Conservation (phyloP, 352 stramenopile genomes). For the Pythium brassicae region DNA sequence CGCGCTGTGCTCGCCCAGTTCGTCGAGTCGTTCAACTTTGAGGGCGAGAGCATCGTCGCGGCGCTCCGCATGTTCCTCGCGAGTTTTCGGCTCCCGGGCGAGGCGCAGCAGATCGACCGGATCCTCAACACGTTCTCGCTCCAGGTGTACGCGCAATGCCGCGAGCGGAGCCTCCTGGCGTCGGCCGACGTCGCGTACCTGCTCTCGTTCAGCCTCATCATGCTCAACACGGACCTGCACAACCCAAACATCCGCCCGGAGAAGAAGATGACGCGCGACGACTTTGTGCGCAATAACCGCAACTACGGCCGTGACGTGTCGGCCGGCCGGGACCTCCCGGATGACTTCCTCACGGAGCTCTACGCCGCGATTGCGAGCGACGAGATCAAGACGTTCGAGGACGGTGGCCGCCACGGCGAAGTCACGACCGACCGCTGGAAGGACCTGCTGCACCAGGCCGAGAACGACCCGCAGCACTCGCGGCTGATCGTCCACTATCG, state of each 20-base stretch:
- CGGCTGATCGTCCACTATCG: slow-evolving; percentile 55
- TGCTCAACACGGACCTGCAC: slow-evolving; percentile 87
- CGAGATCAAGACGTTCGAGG: slow-evolving; percentile 81
- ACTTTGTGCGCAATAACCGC: slow-evolving; percentile 89
- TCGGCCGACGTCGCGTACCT: slow-evolving; percentile 88
- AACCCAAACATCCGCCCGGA: slow-evolving; percentile 82
- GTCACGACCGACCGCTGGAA: slow-evolving; percentile 79
- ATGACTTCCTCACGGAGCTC: slow-evolving; percentile 70
- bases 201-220: slow-evolving; percentile 87
- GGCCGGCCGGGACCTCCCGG: slow-evolving; percentile 54
- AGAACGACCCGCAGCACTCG: slow-evolving; percentile 55
- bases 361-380: slow-evolving; percentile 71
- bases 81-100: slow-evolving; percentile 79
- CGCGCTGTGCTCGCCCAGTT: slow-evolving; percentile 65
- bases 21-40: slow-evolving; percentile 80
- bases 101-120: slow-evolving; percentile 87
- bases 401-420: slow-evolving; percentile 71
- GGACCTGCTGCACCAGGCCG: slow-evolving; percentile 67
- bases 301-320: slow-evolving; percentile 88
- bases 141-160: slow-evolving; percentile 79
- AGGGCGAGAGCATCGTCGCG: slow-evolving; percentile 64
- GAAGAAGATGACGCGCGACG: slow-evolving; percentile 83
- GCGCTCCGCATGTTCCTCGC: slow-evolving; percentile 81
- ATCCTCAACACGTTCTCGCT: slow-evolving; percentile 86
- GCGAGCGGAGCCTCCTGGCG: slow-evolving; percentile 82